A percentile compares a stretch with the other conserved stretches of the same genome.
These are phyloP conservation scores for Cicer yamashitae DNA, from an alignment of 306 rosid species.

Conservation along the genomic window DNA sequence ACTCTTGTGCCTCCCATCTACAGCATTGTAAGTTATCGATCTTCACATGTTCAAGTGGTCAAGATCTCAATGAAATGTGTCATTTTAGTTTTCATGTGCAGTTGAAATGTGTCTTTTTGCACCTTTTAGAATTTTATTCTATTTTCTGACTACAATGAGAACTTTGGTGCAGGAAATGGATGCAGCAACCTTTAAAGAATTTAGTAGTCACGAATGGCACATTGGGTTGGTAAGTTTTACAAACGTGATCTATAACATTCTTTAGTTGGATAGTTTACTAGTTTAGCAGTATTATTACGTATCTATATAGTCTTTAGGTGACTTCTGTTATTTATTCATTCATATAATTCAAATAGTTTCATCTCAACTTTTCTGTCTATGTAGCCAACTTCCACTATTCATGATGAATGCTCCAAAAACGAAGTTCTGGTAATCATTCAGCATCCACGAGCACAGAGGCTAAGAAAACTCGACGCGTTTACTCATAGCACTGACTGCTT, in stretches of 20 bases:
- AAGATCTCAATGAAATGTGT: conserved; percentile 21
- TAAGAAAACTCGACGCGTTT: conserved; percentile 40
- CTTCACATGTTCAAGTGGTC: conserved; percentile 20
- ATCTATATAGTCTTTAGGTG: too few relatives aligned
- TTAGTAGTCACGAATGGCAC: conserved; percentile 78
- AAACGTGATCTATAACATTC: conserved; percentile 12
- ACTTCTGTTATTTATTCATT: not conserved
- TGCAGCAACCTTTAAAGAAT: conserved; percentile 83
- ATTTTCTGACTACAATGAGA: conserved; percentile 32
- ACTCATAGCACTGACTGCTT: conserved; percentile 37
- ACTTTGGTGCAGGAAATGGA: conserved; percentile 80
- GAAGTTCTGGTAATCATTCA: conserved; percentile 82
- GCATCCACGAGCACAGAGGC: conserved; percentile 68
- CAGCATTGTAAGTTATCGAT: conserved; percentile 70
- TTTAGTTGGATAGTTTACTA: not conserved
- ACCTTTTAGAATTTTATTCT: conserved; percentile 3
- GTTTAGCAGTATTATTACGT: not conserved
- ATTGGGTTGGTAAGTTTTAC: conserved; percentile 80
- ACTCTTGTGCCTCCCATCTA: conserved; percentile 77
- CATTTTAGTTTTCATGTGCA: not conserved
- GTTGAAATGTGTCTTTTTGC: conserved; percentile 21
- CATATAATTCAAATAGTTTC: not conserved
- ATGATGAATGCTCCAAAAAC: conserved; percentile 54
- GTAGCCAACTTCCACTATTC: conserved; percentile 71
- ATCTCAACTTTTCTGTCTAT: conserved; percentile 9